Conservation (phyloP, 163 green algal species). For the Trebouxiophyceae sp. region DNA sequence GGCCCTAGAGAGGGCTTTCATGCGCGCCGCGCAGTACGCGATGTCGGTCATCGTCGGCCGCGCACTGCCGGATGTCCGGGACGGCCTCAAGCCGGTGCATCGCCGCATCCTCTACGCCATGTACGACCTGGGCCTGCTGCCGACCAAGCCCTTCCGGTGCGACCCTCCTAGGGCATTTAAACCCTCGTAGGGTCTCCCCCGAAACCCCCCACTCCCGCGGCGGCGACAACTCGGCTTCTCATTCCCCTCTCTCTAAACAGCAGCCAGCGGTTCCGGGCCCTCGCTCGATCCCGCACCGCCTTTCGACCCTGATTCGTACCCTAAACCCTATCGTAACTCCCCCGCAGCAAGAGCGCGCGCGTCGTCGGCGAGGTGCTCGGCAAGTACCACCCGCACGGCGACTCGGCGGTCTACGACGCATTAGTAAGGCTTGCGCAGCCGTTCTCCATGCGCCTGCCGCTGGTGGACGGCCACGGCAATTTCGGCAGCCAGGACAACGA, state of each 20-base stretch:
- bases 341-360: conserved; percentile 80
- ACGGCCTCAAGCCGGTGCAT: conserved; percentile 97
- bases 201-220: too few species aligned
- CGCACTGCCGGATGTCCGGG: conserved; percentile 85
- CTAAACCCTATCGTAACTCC: too few species aligned
- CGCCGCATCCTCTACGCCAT: conserved; percentile 96
- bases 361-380: conserved; percentile 98
- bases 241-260: too few species aligned
- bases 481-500: conserved; percentile 94
- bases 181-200: neutral
- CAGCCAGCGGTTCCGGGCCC: too few species aligned
- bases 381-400: conserved; percentile 97
- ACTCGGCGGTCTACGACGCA: conserved; percentile 93
- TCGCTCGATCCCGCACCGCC: too few species aligned
- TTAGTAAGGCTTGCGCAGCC: conserved; percentile 91
- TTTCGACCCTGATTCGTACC: too few species aligned
- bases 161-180: too few species aligned
- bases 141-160: conserved; percentile 60
- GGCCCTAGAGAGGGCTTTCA: neutral
- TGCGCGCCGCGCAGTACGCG: conserved; percentile 68
- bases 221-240: too few species aligned
- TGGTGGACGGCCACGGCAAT: conserved; percentile 95
- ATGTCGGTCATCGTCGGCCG: conserved; percentile 98
- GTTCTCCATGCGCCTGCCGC: conserved; percentile 73
- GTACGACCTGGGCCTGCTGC: conserved; percentile 85